Percentiles rank a stretch among this genome's conserved stretches.
Conservation (phyloP, 352 stramenopile genomes). For the Phytophthora cajani region DNA sequence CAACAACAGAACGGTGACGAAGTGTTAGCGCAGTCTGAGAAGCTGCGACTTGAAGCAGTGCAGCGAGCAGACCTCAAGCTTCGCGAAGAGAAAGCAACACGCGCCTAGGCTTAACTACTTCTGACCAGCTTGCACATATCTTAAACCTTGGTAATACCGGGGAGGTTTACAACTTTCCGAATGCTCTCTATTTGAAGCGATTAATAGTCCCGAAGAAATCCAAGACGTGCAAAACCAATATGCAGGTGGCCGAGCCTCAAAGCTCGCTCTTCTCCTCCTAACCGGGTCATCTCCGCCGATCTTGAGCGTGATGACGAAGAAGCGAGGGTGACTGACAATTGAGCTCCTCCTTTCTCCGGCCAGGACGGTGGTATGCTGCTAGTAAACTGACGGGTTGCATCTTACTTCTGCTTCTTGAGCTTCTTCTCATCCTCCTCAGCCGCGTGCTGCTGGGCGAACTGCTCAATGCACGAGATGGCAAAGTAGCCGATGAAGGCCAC, state of each 20-base stretch:
- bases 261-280: constrained; percentile 9
- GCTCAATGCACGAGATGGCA: constrained; percentile 90
- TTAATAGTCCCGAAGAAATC: constrained; percentile 29
- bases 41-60: constrained; percentile 73
- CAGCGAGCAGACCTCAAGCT: constrained; percentile 65
- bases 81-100: constrained; percentile 27
- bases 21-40: constrained; percentile 65
- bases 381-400: not conserved
- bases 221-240: constrained; percentile 31
- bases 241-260: constrained; percentile 18
- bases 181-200: constrained; percentile 42
- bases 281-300: constrained; percentile 9
- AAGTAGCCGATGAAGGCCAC: constrained; percentile 91
- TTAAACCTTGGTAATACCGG: not conserved
- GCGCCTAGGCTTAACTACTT: constrained; percentile 11
- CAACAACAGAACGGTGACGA: constrained; percentile 56
- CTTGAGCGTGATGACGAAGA: not conserved
- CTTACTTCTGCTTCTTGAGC: constrained; percentile 79
- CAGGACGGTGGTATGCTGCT: constrained; percentile 9
- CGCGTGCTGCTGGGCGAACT: constrained; percentile 91
- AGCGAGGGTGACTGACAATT: not conserved
- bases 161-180: constrained; percentile 11
- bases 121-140: not conserved
- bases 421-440: constrained; percentile 89
- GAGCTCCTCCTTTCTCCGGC: constrained; percentile 4